Base-by-base conservation (phyloP, 768 basidiomycete species). In the Lactarius tabidus region DNA sequence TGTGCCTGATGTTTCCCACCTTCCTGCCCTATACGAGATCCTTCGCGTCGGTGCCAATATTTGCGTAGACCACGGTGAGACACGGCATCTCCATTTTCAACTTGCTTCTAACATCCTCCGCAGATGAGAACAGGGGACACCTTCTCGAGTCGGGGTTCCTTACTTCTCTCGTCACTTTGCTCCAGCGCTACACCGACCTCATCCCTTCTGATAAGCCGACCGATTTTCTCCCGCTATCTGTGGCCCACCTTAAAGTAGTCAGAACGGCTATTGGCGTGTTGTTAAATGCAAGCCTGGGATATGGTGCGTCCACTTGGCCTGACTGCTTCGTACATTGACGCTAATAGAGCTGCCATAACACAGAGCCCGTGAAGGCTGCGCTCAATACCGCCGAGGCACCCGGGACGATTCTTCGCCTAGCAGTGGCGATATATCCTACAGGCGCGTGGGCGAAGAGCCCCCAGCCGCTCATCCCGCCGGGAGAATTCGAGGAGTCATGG, bases 1-100 rank as follows among this genome's bases (percentile, higher is more conserved):
- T 23, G 77, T 80, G 54, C 84, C 85, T 6, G 75, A 73, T 60
- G 75, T 79, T 33, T 66, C 75, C n/a, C 81, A 79, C 64, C 79
- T 84, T 57, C 71, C 81, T 10, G 81, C 82, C 12, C 78, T 86
- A 28, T 83, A 83, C 65, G 89, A 93, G 72, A 76, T 92, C 35
- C 81, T 94, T 60, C 83, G 92, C 63, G 85, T 92, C 17, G 85
- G 85, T 29, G 92, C 92, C 15, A 94, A 94, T 75, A 75, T 94
- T 20, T 92, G 90, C 74, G 86, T 91, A 77, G 90, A 94, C 72
- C 90, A 93, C 70, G 86, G 90, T 86, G 69, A 66, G 84, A 73
- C 28, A 2, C 23, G 18, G 33, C 43, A 31, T 53, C 43, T 61
- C 23, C 58, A 23, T 56, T 8, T 54, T 26, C 57, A 20, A 60